Percentiles rank a stretch among this genome's conserved stretches.
phyloP scores from a whole-genome alignment of 352 stramenopile species.

The Blastocystis sp. region DNA sequence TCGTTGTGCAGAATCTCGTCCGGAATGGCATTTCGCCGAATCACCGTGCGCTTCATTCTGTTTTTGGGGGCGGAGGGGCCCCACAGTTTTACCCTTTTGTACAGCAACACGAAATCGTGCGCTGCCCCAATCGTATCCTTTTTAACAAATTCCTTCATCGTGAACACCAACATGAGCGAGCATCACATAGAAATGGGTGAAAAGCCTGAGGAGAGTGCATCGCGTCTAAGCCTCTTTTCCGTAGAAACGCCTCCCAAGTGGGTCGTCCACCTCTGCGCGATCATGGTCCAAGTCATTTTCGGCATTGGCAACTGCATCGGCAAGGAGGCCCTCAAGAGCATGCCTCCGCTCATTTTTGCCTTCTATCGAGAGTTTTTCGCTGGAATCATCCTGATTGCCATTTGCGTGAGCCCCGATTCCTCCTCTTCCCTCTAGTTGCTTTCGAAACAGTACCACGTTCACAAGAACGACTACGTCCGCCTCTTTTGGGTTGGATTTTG shows the following conservation, averaged over 20 bases:
- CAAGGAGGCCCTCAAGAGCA: conserved; percentile 43
- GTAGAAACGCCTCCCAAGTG: conserved; percentile 24
- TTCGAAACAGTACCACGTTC: not conserved
- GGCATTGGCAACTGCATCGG: conserved; percentile 55
- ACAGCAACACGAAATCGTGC: too few species aligned
- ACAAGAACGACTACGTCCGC: not conserved
- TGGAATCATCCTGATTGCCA: conserved; percentile 50
- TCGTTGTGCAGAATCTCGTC: conserved; percentile 83
- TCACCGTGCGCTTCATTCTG: conserved; percentile 48
- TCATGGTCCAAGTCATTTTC: conserved; percentile 42
- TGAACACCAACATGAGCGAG: too few species aligned
- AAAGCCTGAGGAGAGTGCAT: not conserved
- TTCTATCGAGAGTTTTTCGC: conserved; percentile 67
- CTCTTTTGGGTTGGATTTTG: conserved; percentile 43
- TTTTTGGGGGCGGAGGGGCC: not conserved
- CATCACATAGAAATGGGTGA: too few species aligned
- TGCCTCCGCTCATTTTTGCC: conserved; percentile 65
- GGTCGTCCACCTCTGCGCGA: conserved; percentile 5
- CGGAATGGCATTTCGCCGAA: conserved; percentile 74
- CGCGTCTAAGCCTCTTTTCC: not conserved
- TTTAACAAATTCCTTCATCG: too few species aligned
- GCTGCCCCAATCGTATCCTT: too few species aligned
- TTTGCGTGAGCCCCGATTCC: not conserved
- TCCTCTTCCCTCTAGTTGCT: not conserved
- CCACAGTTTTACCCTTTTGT: too few species aligned